Conservation (phyloP, 805 yeast genomes). For the Huiozyma naganishii region DNA sequence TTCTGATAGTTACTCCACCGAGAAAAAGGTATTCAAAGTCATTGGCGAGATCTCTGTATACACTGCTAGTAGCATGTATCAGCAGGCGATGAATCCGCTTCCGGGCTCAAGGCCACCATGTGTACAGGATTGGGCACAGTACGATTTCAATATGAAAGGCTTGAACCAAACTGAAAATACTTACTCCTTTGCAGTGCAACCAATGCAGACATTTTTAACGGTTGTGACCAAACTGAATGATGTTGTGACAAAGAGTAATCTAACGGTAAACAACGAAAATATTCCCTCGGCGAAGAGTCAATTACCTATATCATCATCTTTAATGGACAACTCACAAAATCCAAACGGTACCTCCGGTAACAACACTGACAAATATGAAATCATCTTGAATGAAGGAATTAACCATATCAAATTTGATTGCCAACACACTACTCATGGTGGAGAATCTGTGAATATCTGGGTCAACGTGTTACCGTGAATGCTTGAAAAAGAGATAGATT, state of each 20-base stretch:
- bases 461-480: conserved; percentile 23
- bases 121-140: conserved; percentile 24
- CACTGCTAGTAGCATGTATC: conserved; percentile 20
- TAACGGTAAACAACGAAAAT: conserved; percentile 18
- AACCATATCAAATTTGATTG: conserved; percentile 19
- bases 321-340: background rate
- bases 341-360: background rate
- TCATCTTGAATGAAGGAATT: conserved; percentile 24
- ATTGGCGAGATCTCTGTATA: conserved; percentile 18
- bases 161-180: conserved; percentile 20
- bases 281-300: conserved; percentile 5
- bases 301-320: background rate
- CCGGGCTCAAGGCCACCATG: conserved; percentile 23
- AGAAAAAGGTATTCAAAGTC: conserved; percentile 14
- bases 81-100: conserved; percentile 21
- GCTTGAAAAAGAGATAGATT: too few relatives aligned
- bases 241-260: conserved; percentile 3
- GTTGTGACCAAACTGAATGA: conserved; percentile 11
- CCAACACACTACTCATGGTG: conserved; percentile 3
- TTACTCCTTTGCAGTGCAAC: conserved; percentile 21
- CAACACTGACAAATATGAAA: conserved; percentile 18
- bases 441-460: conserved; percentile 24
- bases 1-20: conserved; percentile 15
- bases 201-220: conserved; percentile 23
- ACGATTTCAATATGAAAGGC: conserved; percentile 17